These are phyloP conservation scores for Magnusiomyces ingens DNA, from an alignment of 1,139 yeast species.

Conservation along the genomic window DNA sequence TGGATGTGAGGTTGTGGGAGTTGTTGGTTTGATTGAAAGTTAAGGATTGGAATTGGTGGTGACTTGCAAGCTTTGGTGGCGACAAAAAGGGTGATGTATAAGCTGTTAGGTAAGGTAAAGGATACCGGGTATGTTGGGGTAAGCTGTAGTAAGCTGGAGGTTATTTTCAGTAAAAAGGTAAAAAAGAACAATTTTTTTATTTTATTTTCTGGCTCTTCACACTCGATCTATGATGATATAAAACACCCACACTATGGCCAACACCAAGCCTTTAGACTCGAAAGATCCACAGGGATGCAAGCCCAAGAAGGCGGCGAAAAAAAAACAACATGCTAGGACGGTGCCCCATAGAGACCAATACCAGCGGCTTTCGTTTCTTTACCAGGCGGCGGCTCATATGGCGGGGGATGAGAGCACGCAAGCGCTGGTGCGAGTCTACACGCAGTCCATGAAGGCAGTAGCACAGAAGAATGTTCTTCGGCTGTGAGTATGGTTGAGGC, in stretches of 20 bases:
- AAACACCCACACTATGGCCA: no score
- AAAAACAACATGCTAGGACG: conserved; percentile 12
- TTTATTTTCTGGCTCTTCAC: no score
- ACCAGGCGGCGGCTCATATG: conserved; percentile 43
- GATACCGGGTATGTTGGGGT: no score
- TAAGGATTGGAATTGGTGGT: conserved; percentile 7
- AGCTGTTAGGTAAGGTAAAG: no score
- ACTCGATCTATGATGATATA: no score
- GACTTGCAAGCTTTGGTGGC: neutral
- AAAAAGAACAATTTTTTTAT: no score
- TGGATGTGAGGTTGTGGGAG: neutral
- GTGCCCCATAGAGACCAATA: conserved; percentile 54
- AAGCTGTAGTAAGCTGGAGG: no score
- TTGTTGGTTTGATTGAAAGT: conserved; percentile 4
- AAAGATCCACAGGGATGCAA: no score
- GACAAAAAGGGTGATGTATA: no score
- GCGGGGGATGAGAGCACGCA: conserved; percentile 13
- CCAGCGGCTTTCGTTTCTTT: conserved; percentile 50
- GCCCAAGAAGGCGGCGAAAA: neutral
- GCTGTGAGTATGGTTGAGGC: conserved; percentile 28
- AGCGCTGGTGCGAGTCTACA: conserved; percentile 40
- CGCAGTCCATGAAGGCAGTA: conserved; percentile 35
- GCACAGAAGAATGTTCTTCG: conserved; percentile 59
- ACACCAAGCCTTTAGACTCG: no score
- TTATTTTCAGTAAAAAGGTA: no score